Evolutionary conservation across 495 filamentous ascomycete genomes (phyloP).

Genomic region (Corynascus novoguineensis): DNA sequence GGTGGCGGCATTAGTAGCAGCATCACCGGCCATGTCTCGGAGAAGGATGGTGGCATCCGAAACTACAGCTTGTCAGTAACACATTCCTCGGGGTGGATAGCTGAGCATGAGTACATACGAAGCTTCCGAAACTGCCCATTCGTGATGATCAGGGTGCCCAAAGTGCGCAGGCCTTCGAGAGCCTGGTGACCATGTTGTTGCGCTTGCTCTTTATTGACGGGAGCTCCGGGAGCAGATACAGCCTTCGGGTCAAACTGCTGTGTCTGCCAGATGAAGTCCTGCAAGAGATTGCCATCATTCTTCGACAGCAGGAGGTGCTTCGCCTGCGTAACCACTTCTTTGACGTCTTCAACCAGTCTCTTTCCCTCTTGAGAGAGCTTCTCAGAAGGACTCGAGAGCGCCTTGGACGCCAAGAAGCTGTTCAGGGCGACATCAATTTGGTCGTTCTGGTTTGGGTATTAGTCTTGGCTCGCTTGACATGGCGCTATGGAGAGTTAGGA

Average conservation of each 20-base stretch:
- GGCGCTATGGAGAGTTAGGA: neutral
- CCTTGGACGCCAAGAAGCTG: slow-evolving; percentile 63
- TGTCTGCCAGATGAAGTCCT: slow-evolving; percentile 95
- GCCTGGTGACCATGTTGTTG: slow-evolving; percentile 76
- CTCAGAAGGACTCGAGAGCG: slow-evolving; percentile 63
- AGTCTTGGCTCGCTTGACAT: neutral
- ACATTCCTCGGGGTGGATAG: slow-evolving; percentile 24
- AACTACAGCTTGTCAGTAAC: slow-evolving; percentile 62
- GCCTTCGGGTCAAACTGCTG: slow-evolving; percentile 62
- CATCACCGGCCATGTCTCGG: slow-evolving; percentile 87
- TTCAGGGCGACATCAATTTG: slow-evolving; percentile 95
- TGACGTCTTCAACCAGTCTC: slow-evolving; percentile 67
- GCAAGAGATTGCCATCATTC: slow-evolving; percentile 88
- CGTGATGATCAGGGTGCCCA: slow-evolving; percentile 85
- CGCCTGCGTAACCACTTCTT: slow-evolving; percentile 78
- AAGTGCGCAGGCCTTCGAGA: slow-evolving; percentile 76
- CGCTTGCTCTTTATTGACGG: slow-evolving; percentile 67
- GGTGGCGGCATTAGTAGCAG: slow-evolving; percentile 73
- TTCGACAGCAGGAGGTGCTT: slow-evolving; percentile 87
- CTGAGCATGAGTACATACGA: slow-evolving; percentile 48
- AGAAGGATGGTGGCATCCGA: slow-evolving; percentile 78
- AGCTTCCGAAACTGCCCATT: slow-evolving; percentile 97
- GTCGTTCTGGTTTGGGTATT: slow-evolving; percentile 58
- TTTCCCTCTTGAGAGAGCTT: slow-evolving; percentile 80
- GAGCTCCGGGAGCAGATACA: slow-evolving; percentile 54